Percentiles rank a stretch among this genome's conserved stretches.
Conservation (phyloP, 169 alveolate genomes). For the Babesia ovis region DNA sequence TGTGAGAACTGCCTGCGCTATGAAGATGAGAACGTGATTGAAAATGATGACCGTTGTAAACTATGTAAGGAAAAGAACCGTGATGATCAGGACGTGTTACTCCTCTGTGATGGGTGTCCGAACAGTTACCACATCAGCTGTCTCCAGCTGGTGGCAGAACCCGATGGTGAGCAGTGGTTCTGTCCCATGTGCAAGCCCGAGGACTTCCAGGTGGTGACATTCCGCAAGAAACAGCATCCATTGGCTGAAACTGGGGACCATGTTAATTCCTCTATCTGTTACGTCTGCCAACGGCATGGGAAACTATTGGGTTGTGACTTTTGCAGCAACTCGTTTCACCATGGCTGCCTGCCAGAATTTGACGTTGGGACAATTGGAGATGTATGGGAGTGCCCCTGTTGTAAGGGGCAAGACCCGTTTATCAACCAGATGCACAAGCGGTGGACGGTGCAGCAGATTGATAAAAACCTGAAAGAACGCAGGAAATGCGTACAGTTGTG, state of each 20-base stretch:
- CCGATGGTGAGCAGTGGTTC: conserved; percentile 86
- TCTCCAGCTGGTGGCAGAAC: conserved; percentile 81
- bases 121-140: conserved; percentile 86
- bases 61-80: conserved; percentile 76
- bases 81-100: conserved; percentile 75
- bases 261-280: conserved; percentile 84
- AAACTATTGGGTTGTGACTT: conserved; percentile 88
- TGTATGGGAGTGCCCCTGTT: conserved; percentile 90
- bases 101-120: conserved; percentile 91
- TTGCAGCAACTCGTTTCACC: conserved; percentile 88
- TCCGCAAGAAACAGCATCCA: conserved; percentile 76
- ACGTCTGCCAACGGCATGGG: conserved; percentile 88
- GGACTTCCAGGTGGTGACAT: conserved; percentile 77
- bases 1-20: conserved; percentile 79
- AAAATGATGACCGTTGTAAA: conserved; percentile 84
- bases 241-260: conserved; percentile 76
- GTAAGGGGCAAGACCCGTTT: conserved; percentile 88
- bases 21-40: conserved; percentile 73
- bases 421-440: conserved; percentile 86
- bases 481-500: conserved; percentile 76
- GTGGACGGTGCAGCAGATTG: conserved; percentile 84
- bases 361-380: conserved; percentile 85
- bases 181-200: conserved; percentile 88
- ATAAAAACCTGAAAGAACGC: conserved; percentile 80
- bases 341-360: conserved; percentile 81